Evolutionary conservation across 179 eudicot genomes (phyloP), one percentile per base, ranked within the genome.

Genomic region (Patellifolia procumbens): DNA sequence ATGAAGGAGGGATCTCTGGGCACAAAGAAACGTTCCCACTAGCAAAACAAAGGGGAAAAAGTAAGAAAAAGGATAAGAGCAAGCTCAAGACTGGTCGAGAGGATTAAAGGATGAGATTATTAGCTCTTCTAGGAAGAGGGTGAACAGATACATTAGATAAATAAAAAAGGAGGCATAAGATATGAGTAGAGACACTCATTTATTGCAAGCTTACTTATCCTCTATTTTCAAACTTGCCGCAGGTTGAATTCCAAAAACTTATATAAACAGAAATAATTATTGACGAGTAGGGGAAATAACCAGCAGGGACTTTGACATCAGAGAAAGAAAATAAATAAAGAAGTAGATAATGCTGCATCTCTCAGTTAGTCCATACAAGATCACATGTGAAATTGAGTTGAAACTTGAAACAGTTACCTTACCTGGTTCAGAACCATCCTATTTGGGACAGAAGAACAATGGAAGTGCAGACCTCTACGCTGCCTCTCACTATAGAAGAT

Each of bases 1-100:
- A 74, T 65, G 97, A 79, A 37, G 78, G 60, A 61, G 82, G 79
- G 78, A 73, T 29, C 84, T 85, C 93, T 42, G 86, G 88, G 78
- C 75, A 79, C 80, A 89, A 74, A 56, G 98, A 91, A 70, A 91
- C 66, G 83, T 85, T 90, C 75, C 99, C 99, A 79, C 99, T 95
- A 91, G 64, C 70, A 70, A 75, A 58, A 82, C 68, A 65, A 51
- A 76, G 68, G 76, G 43, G 34, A 15, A 17, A 82, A 75, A 82
- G 75, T 43, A 55, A 66, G 78, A 43, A 12, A 70, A 76, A 13
- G 29, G 26, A 51, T 59, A 53, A 52, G 56, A 71, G 70, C 32
- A 55, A 72, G 65, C 72, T 43, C 32, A 43, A 56, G 34, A 45
- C 64, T 51, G 52, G 45, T 43, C 20, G 28, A 58, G 4, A 56